Evolutionary conservation across 768 basidiomycete genomes (phyloP).

Genomic region (Phaeotremella skinneri): DNA sequence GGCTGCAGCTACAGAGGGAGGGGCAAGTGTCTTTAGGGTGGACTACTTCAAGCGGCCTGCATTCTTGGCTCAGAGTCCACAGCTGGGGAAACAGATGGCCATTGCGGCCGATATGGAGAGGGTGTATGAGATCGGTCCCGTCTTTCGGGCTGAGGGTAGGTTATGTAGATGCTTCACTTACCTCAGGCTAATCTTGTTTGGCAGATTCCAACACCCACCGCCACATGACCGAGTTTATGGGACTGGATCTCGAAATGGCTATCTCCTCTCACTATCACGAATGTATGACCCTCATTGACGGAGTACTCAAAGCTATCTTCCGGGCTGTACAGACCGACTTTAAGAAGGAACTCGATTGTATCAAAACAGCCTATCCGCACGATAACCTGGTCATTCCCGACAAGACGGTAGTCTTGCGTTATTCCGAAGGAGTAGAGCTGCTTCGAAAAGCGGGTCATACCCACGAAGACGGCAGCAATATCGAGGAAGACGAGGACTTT

Average conservation of each 20-base stretch:
- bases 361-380: conserved; percentile 84
- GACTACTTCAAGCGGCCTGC: conserved; percentile 92
- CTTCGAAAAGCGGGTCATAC: conserved; percentile 72
- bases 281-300: conserved; percentile 86
- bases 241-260: conserved; percentile 97
- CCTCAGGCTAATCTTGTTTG: too few species aligned
- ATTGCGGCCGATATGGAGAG: conserved; percentile 98
- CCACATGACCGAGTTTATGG: conserved; percentile 97
- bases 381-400: conserved; percentile 95
- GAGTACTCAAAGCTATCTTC: conserved; percentile 82
- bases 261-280: conserved; percentile 99
- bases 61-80: conserved; percentile 93
- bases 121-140: conserved; percentile 94
- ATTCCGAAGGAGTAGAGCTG: conserved; percentile 81
- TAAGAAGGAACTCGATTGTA: conserved; percentile 73
- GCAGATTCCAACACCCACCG: conserved; percentile 96
- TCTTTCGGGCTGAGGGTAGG: conserved; percentile 97
- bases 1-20: conserved; percentile 93
- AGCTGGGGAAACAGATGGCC: conserved; percentile 98
- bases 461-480: conserved; percentile 47
- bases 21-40: conserved; percentile 96
- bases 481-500: conserved; percentile 82
- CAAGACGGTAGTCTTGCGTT: conserved; percentile 79
- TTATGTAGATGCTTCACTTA: too few species aligned
- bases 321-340: conserved; percentile 72